Evolutionary conservation across 169 alveolate species (phyloP).

Genomic region (Theileria equi): DNA sequence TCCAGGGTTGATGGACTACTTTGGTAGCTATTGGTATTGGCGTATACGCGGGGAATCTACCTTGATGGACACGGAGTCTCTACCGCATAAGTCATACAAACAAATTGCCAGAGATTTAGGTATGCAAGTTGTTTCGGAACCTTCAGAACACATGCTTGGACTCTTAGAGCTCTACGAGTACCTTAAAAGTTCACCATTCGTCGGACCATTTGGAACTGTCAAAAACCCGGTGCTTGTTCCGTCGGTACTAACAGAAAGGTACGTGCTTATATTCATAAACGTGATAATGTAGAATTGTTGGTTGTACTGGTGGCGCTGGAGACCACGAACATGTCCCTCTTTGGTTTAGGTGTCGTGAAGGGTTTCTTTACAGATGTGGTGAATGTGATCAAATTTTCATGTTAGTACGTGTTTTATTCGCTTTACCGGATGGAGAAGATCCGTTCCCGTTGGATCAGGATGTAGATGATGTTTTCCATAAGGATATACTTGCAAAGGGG

Average conservation of each 20-base stretch:
- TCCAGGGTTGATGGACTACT: slow-evolving; percentile 77
- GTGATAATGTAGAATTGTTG: slow-evolving; percentile 69
- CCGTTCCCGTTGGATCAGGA: slow-evolving; percentile 84
- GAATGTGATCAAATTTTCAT: slow-evolving; percentile 90
- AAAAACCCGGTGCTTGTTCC: slow-evolving; percentile 86
- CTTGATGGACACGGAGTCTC: slow-evolving; percentile 73
- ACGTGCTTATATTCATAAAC: neutral
- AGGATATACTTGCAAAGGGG: slow-evolving; percentile 77
- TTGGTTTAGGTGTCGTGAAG: slow-evolving; percentile 85
- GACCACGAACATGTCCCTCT: slow-evolving; percentile 85
- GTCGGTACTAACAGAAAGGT: slow-evolving; percentile 79
- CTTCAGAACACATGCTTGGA: slow-evolving; percentile 83
- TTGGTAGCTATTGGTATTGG: slow-evolving; percentile 86
- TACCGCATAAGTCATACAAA: slow-evolving; percentile 78
- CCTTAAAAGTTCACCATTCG: slow-evolving; percentile 82
- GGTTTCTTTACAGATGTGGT: slow-evolving; percentile 87
- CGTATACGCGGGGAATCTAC: slow-evolving; percentile 79
- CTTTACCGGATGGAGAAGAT: slow-evolving; percentile 81
- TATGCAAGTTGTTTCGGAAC: slow-evolving; percentile 77
- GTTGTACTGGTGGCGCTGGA: slow-evolving; percentile 88
- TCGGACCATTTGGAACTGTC: slow-evolving; percentile 87
- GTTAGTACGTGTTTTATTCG: slow-evolving; percentile 83
- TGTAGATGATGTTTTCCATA: slow-evolving; percentile 83
- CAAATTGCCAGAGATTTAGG: slow-evolving; percentile 87
- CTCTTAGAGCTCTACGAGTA: slow-evolving; percentile 84